These are phyloP conservation scores for Solanum hybrid DNA, from an alignment of 305 asterid genomes.

Conservation along the genomic window DNA sequence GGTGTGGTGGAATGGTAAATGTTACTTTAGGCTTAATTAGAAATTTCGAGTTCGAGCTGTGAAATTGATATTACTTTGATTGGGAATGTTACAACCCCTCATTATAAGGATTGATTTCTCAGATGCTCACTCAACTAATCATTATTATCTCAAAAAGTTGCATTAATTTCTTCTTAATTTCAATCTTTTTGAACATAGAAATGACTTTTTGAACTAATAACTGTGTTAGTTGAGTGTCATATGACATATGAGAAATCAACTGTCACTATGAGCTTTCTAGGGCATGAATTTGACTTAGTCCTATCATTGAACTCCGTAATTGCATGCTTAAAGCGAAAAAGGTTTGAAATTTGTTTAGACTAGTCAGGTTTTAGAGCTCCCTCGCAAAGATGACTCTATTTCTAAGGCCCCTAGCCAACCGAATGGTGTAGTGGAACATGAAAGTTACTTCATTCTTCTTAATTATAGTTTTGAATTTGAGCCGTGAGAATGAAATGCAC, in stretches of 20 bases:
- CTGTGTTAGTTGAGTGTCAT: not conserved
- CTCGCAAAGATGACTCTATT: not conserved
- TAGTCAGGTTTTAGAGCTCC: not conserved
- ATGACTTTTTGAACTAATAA: too few relatives aligned
- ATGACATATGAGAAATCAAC: not conserved
- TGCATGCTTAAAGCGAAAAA: not conserved
- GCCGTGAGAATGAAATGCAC: not conserved
- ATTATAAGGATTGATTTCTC: not conserved
- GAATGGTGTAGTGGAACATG: not conserved
- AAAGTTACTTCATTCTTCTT: not conserved
- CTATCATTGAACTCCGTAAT: not conserved
- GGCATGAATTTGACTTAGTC: not conserved
- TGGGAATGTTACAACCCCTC: not conserved
- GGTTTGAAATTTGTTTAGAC: not conserved
- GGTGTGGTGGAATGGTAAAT: not conserved
- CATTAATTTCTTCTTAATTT: too few relatives aligned
- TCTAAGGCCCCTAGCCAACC: not conserved
- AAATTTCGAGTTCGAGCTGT: not conserved
- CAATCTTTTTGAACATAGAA: too few relatives aligned
- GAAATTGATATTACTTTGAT: not conserved
- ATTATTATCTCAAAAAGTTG: not conserved
- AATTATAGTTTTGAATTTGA: not conserved
- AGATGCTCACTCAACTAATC: not conserved
- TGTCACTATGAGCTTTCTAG: not conserved
- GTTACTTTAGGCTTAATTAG: accelerated